phyloP scores from a whole-genome alignment of 345 rosid genomes.

The Sonneratia alba region DNA sequence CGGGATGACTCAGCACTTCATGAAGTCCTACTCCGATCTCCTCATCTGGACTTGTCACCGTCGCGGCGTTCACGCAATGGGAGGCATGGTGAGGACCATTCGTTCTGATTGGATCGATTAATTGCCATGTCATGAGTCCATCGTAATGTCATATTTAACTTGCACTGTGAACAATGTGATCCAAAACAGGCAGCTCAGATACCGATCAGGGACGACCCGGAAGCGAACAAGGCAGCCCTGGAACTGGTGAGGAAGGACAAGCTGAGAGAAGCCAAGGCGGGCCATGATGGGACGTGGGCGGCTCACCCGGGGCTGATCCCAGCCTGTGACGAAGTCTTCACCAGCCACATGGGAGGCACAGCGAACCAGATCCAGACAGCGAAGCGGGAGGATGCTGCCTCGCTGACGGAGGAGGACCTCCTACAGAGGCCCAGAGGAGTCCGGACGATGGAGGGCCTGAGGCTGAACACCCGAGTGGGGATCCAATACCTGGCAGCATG shows the following conservation, averaged over 20 bases:
- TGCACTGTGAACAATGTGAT: background rate
- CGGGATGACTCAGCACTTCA: constrained; percentile 88
- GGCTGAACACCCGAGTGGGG: constrained; percentile 84
- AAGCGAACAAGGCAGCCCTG: constrained; percentile 71
- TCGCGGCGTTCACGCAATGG: constrained; percentile 93
- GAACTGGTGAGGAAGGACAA: constrained; percentile 85
- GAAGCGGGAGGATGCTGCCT: constrained; percentile 57
- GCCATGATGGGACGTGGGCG: constrained; percentile 98
- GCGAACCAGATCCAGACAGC: constrained; percentile 55
- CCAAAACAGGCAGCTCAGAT: constrained; percentile 80
- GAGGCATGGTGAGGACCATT: constrained; percentile 62
- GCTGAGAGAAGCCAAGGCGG: constrained; percentile 76
- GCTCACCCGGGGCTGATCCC: constrained; percentile 92
- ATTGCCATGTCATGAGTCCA: background rate
- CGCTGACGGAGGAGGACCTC: constrained; percentile 67
- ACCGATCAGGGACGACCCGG: constrained; percentile 72
- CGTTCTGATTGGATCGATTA: background rate
- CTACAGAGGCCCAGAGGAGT: constrained; percentile 75
- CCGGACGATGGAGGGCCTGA: constrained; percentile 71
- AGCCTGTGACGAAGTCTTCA: constrained; percentile 60
- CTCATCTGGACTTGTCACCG: constrained; percentile 78
- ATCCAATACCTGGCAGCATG: constrained; percentile 87
- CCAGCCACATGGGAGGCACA: constrained; percentile 48
- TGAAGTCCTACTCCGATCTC: constrained; percentile 88
- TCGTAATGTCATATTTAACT: background rate